Evolutionary conservation across 2,329 filamentous ascomycete genomes (phyloP), one percentile per base, ranked within the genome.

Genomic region (Ascochyta fabae): DNA sequence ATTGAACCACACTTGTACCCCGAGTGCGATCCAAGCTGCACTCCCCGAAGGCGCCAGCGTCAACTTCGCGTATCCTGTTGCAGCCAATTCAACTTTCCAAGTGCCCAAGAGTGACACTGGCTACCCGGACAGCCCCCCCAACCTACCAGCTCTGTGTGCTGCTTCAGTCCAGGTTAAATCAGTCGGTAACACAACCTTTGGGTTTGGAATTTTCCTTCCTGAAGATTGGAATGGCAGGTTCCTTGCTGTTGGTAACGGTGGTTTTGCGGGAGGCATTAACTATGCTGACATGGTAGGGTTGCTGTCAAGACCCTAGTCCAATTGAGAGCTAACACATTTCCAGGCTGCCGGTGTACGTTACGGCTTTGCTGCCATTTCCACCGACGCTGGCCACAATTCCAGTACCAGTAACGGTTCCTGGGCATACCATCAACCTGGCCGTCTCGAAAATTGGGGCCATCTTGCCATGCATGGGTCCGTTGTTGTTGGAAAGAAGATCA

Each of bases 261-360:
- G 79, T 0, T 80, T 79, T 61, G 75, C 71, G 5, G 80, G 80
- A 33, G 79, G 79, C 12, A 77, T 82, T 50, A 80, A 80, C 52
- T 81, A 76, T 72, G 69, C 75, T 3, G 81, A 81, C 54, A 82
- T 83, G 80, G 81, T 69, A 50, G 22, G 46, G 50, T 26, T n/a
- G 4, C 12, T 24, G 7, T 6, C 9, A 22, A 22, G 6, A 6
- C 3, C n/a, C 6, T 7, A 4, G n/a, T 23, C 1, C 22, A 12
- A 6, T 5, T 15, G 23, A 4, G 27, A 9, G 16, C 48, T 56
- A 31, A 56, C 22, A 4, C 3, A 6, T 10, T 3, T 6, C 6
- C 31, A 71, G 70, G 65, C 59, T 33, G 48, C 64, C 12, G 69
- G 68, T 29, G 59, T 54, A 31, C 65, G 65, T 3, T 80, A 79